Base-by-base conservation (phyloP, 441 rosid genomes). In the Arabidopsis lyrata region DNA sequence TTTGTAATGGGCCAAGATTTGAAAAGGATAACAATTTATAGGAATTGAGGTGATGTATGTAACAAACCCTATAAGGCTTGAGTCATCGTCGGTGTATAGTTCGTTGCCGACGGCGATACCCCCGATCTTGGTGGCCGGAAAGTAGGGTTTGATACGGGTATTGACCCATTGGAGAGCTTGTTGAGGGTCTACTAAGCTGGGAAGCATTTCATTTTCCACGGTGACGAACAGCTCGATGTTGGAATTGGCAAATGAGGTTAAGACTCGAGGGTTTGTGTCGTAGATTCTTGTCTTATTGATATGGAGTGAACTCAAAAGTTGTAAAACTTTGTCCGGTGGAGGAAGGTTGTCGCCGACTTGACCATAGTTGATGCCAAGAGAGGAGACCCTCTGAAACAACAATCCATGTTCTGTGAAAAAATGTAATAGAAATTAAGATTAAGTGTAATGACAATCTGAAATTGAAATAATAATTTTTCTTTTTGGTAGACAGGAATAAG, bases 91-190 rank as follows among this genome's bases (percentile, higher is more conserved):
- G 11, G 86, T 83, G 74, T 84, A 84, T 31, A 89, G 45, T 77
- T 89, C 95, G 15, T 89, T 89, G 27, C 95, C 95, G 7, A 89
- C 92, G 0, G 82, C 81, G 24, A 89, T 86, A 39, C 86, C 95
- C 0, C 85, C 83, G 73, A 89, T 86, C 63, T 68, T 84, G n/a
- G 95, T 86, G 47, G 84, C 79, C 8, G 95, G 89, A 53, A 81
- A 72, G 74, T 82, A 89, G 14, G 95, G 95, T 78, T 81, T 83
- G 73, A 89, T 75, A 56, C 63, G 92, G 45, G 87, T 52, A 48
- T 41, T 83, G n/a, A 87, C 89, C 95, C 95, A 89, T 42, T 85
- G 89, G 34, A 87, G 83, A 44, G 95, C 95, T 72, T 87, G 87
- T 42, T 83, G 89, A 11, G 88, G 88, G 66, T 89, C 85, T 14